Conservation (phyloP, 306 rosid species). For the Citrullus mucosospermus region DNA sequence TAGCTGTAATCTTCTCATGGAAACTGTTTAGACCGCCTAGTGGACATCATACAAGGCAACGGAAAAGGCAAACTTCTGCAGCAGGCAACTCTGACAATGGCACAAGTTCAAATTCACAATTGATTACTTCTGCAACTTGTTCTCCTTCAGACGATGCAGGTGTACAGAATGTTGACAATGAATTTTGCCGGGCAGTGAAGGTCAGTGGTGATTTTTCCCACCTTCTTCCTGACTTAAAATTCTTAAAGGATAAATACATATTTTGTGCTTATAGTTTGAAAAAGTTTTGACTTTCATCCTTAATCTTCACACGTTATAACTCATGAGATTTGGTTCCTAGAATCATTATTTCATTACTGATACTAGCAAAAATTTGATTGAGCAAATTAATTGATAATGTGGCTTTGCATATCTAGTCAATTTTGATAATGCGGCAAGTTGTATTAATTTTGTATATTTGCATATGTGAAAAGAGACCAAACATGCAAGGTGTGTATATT, state of each 20-base stretch:
- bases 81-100: constrained; percentile 43
- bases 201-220: constrained; percentile 16
- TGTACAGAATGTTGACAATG: constrained; percentile 60
- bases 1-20: constrained; percentile 84
- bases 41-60: constrained; percentile 54
- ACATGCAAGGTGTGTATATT: background rate
- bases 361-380: background rate
- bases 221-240: no score
- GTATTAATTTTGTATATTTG: background rate
- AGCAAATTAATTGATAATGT: background rate
- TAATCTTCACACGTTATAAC: background rate
- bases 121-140: constrained; percentile 25
- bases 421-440: background rate
- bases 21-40: constrained; percentile 66
- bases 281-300: background rate
- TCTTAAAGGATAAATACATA: background rate
- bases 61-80: constrained; percentile 54
- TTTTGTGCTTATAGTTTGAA: background rate
- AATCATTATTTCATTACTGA: background rate
- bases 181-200: constrained; percentile 62
- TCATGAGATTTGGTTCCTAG: background rate
- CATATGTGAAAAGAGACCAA: background rate
- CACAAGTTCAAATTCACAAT: constrained; percentile 30
- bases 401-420: background rate
- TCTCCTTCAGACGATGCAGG: constrained; percentile 44